Evolutionary conservation across 805 yeast species (phyloP).

Genomic region (Sugiyamaella mastotermitis): DNA sequence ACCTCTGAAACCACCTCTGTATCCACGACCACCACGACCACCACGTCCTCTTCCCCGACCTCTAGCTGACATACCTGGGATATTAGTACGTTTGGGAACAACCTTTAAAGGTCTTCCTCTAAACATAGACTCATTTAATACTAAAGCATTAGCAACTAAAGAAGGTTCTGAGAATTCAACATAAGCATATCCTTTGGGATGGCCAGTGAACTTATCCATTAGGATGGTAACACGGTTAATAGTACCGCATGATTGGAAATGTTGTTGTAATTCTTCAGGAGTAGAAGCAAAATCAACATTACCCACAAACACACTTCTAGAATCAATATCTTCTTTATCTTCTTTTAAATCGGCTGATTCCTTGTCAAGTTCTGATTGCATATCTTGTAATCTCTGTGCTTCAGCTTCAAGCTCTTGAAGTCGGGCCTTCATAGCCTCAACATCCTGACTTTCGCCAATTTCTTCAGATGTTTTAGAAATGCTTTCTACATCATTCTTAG

Average conservation of each 20-base stretch:
- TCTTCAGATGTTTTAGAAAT: too few relatives aligned
- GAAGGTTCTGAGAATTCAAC: slow-evolving; percentile 70
- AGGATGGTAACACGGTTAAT: slow-evolving; percentile 77
- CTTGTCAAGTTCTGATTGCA: slow-evolving; percentile 45
- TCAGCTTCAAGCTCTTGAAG: slow-evolving; percentile 57
- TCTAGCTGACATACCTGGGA: slow-evolving; percentile 62
- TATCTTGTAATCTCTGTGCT: slow-evolving; percentile 52
- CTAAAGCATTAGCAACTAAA: slow-evolving; percentile 60
- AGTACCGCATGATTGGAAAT: slow-evolving; percentile 62
- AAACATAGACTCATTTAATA: slow-evolving; percentile 58
- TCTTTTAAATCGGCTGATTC: slow-evolving; percentile 38
- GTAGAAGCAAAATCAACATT: slow-evolving; percentile 76
- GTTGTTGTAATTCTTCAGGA: slow-evolving; percentile 73
- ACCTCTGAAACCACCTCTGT: slow-evolving; percentile 32
- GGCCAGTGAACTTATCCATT: slow-evolving; percentile 67
- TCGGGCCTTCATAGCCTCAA: slow-evolving; percentile 37
- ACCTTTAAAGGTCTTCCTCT: slow-evolving; percentile 70
- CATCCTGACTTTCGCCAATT: too few relatives aligned
- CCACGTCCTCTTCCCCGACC: slow-evolving; percentile 46
- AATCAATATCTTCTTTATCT: slow-evolving; percentile 62
- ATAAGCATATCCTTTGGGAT: slow-evolving; percentile 84
- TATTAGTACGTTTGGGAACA: slow-evolving; percentile 69
- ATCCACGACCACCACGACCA: slow-evolving; percentile 29
- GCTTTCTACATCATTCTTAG: too few relatives aligned
- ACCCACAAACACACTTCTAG: slow-evolving; percentile 74